Percentiles rank a stretch among this genome's conserved stretches.
phyloP scores from a whole-genome alignment of 2,329 filamentous ascomycete genomes.

The Clarireedia sp. region DNA sequence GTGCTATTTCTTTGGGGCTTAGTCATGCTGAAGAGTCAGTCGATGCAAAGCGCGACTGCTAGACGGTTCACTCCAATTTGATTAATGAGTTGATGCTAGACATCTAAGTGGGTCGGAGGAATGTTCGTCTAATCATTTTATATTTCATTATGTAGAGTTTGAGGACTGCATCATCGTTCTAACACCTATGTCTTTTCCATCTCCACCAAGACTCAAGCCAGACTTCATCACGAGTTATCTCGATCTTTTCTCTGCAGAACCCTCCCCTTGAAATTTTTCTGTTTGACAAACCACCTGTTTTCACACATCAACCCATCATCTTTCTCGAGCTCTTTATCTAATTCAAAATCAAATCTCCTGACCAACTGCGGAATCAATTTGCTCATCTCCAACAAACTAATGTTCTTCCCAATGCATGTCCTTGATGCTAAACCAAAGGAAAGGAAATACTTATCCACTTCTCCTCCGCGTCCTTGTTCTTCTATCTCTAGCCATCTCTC shows the following conservation, averaged over 20 bases:
- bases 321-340: slow-evolving; percentile 14
- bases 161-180: no score
- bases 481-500: slow-evolving; percentile 41
- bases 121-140: no score
- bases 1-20: no score
- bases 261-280: slow-evolving; percentile 20
- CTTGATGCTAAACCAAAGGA: slow-evolving; percentile 35
- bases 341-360: slow-evolving; percentile 24
- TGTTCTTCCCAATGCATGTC: slow-evolving; percentile 38
- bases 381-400: slow-evolving; percentile 37
- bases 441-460: slow-evolving; percentile 39
- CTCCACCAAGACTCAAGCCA: no score
- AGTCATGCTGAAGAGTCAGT: no score
- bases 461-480: slow-evolving; percentile 35
- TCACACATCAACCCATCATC: slow-evolving; percentile 13
- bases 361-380: slow-evolving; percentile 35
- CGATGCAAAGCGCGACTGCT: no score
- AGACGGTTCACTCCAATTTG: no score
- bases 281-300: slow-evolving; percentile 28
- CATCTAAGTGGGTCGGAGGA: no score
- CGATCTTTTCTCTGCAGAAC: slow-evolving; percentile 11
- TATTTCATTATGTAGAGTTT: no score
- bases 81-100: no score
- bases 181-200: no score
- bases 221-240: neutral